Base-by-base conservation (phyloP, 164 flowering plant species). In the Chloranthus sessilifolius region DNA sequence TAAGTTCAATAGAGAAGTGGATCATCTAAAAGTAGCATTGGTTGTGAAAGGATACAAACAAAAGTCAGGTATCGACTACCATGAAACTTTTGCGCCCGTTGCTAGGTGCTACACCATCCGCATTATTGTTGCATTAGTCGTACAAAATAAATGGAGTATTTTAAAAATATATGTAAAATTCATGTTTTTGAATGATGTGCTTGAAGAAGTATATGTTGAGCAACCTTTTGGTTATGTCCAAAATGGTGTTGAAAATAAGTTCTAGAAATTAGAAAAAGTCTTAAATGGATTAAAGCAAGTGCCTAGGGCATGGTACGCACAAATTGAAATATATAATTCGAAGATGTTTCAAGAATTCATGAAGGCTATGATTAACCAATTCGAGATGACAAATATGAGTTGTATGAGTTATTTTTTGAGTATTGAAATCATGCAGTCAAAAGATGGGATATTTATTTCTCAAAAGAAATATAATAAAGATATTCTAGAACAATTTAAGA, bases 31-130 rank as follows among this genome's bases (percentile, higher is more conserved):
- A 14, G 40, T 10, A 1, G 2, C 33, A 9, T 20, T 55, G 11
- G 59, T 55, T 9, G 59, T 34, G 8, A 31, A 55, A 43, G 48
- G 27, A 7, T 43, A 41, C 22, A 11, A 25, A 12, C 48, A 43
- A 15, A 29, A 17, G 17, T 36, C 34, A 12, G 35, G 40, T 12
- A 31, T 42, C 7, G 37, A 47, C 19, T 31, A 3, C 9, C 30
- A 0, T 4, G 24, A 47, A 47, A 16, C 27, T 1, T 42, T 30
- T 22, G 16, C 29, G 11, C 57, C 30, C 7, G 30, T 53, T 29
- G 38, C 40, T 2, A 42, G 35, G 33, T 4, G 27, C 14, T 39
- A 53, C 14, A 43, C 28, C 3, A 21, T 53, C 28, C 20, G 30
- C 12, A 53, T 29, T n/a, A 14, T 42, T 19, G 8, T 40, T 7